Conservation (phyloP, 2,329 filamentous ascomycete species). For the Coniella vitis region DNA sequence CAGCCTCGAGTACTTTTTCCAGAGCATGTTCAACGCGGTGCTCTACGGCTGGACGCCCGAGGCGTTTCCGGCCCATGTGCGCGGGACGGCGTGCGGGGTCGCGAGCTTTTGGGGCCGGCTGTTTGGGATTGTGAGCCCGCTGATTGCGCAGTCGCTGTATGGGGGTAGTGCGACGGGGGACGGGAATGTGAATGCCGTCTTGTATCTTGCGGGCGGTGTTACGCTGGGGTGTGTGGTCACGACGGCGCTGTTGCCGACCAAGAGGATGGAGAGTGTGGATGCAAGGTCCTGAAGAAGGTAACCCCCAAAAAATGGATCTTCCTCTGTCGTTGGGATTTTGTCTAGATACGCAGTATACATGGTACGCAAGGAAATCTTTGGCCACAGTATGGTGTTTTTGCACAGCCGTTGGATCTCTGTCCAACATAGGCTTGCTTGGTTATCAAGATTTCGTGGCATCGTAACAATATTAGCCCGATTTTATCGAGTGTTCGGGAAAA, state of each 20-base stretch:
- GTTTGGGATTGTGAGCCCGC: conserved; percentile 50
- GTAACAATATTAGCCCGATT: too few species aligned
- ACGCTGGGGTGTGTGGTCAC: conserved; percentile 45
- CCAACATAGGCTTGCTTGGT: too few species aligned
- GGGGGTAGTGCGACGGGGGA: conserved; percentile 21
- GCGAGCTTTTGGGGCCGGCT: conserved; percentile 53
- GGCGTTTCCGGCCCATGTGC: conserved; percentile 42
- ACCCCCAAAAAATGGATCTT: too few species aligned
- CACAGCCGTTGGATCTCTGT: too few species aligned
- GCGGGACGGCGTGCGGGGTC: conserved; percentile 46
- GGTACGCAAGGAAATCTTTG: too few species aligned
- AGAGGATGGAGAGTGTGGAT: conserved; percentile 29
- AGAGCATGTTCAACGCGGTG: conserved; percentile 44
- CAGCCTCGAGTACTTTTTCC: conserved; percentile 46
- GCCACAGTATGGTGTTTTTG: too few species aligned
- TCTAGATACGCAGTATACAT: too few species aligned
- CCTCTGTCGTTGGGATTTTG: too few species aligned
- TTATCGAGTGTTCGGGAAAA: too few species aligned
- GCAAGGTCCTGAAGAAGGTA: conserved; percentile 20
- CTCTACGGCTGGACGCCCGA: conserved; percentile 46
- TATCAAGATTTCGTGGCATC: too few species aligned
- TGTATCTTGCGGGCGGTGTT: conserved; percentile 50
- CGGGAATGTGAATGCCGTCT: conserved; percentile 38
- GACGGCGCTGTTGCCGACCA: conserved; percentile 40
- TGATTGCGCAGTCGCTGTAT: conserved; percentile 43